phyloP scores from a whole-genome alignment of 2,329 filamentous ascomycete genomes.

The Talaromyces funiculosus region DNA sequence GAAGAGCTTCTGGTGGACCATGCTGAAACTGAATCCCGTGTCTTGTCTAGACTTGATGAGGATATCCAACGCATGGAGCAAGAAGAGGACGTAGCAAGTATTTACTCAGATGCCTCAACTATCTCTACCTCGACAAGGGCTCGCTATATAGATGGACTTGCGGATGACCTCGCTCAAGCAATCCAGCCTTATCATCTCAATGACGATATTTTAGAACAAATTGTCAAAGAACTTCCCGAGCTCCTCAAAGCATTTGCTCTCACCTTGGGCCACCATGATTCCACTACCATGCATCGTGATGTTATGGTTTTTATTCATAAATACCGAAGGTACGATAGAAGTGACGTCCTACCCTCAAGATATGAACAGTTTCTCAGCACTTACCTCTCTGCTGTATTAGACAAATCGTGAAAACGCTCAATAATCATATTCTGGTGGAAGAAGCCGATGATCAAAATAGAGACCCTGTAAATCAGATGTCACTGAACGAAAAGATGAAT shows the following conservation, averaged over 20 bases:
- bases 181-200: conserved; percentile 6
- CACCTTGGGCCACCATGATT: not conserved
- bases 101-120: conserved; percentile 7
- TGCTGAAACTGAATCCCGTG: not conserved
- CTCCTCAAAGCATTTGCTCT: conserved; percentile 11
- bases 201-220: not conserved
- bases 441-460: not conserved
- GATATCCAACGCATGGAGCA: not conserved
- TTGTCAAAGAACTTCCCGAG: conserved; percentile 2
- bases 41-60: no score
- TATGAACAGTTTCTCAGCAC: not conserved
- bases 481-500: conserved; percentile 6
- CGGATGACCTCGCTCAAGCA: not conserved
- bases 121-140: not conserved
- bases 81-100: not conserved
- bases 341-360: not conserved
- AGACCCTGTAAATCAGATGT: not conserved
- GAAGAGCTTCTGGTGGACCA: not conserved
- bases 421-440: not conserved
- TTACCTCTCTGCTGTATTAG: not conserved
- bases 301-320: conserved; percentile 13
- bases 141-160: conserved; percentile 6
- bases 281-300: conserved; percentile 7
- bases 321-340: conserved; percentile 7
- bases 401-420: conserved; percentile 1